Evolutionary conservation across 2,329 filamentous ascomycete species (phyloP), one percentile per base, ranked within the genome.

Genomic region (Ophiostoma novo-ulmi): DNA sequence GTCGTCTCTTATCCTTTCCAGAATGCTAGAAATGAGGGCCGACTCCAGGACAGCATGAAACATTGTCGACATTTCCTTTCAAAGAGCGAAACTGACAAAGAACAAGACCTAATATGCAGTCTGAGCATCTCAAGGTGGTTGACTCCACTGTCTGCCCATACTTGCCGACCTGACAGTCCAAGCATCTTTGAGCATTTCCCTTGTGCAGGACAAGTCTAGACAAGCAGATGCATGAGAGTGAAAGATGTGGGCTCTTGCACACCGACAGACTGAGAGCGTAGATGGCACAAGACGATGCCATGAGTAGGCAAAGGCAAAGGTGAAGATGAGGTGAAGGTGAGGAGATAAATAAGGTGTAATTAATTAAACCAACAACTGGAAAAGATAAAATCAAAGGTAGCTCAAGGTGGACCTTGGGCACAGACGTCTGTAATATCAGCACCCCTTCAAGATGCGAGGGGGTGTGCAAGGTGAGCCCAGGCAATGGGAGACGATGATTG

Each of bases 351-450:
- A 61, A 35, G 26, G 3, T n/a, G 6, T 10, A 8, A 38, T 38
- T 36, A 17, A 64, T 38, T 8, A 36, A 5, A 36, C 17, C 36
- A 63, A 63, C 17, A 63, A 31, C 17, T 2, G 3, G 20, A 63
- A 14, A n/a, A 10, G 20, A 64, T 36, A 64, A 64, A 64, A 10
- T n/a, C 35, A 64, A 64, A 38, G 5, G 67, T 69, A 69, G 70
- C 39, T 64, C 70, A 71, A 65, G 44, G 58, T 71, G 70, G 70
- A 38, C 67, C 66, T 14, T 26, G 66, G 58, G 67, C 67, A 69
- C 70, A 71, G 70, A 71, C 70, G 52, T 52, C 44, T 48, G 35
- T 20, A 63, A 36, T 44, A 64, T 20, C 52, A 36, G 41, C 61
- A 63, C 55, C 61, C 31, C 58, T 17, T 70, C 26, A 35, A 39